Evolutionary conservation across 1,139 yeast species (phyloP).

Genomic region (Debaryomycetaceae sp.): DNA sequence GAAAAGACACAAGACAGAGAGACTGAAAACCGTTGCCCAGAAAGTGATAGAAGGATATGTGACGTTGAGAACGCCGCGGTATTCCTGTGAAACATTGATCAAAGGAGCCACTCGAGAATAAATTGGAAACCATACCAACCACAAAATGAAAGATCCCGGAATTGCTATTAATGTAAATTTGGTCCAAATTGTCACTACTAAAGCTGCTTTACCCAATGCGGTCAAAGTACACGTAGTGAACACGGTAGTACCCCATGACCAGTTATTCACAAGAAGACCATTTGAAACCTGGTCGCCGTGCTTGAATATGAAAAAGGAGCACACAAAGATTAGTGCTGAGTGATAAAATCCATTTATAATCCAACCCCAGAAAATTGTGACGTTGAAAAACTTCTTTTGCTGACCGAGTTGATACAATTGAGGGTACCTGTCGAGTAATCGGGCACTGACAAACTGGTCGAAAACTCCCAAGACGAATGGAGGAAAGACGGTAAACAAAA

Average conservation of each 20-base stretch:
- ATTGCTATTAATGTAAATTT: conserved; percentile 88
- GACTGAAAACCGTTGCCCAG: conserved; percentile 79
- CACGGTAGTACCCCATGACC: conserved; percentile 94
- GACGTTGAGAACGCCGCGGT: conserved; percentile 71
- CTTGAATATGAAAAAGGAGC: conserved; percentile 65
- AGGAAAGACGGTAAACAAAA: conserved; percentile 91
- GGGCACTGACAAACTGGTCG: conserved; percentile 92
- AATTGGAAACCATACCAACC: conserved; percentile 85
- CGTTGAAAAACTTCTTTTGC: conserved; percentile 82
- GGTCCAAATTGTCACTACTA: conserved; percentile 92
- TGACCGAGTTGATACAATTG: conserved; percentile 91
- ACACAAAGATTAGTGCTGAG: conserved; percentile 78
- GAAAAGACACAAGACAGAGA: conserved; percentile 72
- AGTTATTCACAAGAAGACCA: conserved; percentile 81
- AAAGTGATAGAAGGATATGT: conserved; percentile 76
- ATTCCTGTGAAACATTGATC: conserved; percentile 79
- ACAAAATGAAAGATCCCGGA: conserved; percentile 85
- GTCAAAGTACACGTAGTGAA: conserved; percentile 87
- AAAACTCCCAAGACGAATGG: conserved; percentile 96
- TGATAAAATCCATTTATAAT: conserved; percentile 92
- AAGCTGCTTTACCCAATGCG: conserved; percentile 91
- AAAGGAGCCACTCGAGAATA: conserved; percentile 85
- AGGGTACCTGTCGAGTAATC: conserved; percentile 87
- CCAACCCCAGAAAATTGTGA: conserved; percentile 96
- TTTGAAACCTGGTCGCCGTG: conserved; percentile 62